Evolutionary conservation across 257 asterid species (phyloP).

Genomic region (Echium plantagineum): DNA sequence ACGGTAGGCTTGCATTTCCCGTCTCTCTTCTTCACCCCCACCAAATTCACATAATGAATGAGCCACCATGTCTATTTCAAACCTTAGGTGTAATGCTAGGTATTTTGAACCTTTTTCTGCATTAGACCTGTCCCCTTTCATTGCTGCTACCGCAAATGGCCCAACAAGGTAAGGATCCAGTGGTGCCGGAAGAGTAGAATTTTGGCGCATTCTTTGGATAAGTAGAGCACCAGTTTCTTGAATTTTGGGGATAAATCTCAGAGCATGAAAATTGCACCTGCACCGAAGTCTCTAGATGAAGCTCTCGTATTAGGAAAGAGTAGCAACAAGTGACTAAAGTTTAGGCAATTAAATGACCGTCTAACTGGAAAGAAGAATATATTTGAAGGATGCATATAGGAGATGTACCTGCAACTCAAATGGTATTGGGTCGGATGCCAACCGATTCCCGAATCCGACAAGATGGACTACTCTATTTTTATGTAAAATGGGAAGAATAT

Average conservation of each 20-base stretch:
- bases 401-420: constrained; percentile 60
- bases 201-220: constrained; percentile 80
- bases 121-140: constrained; percentile 39
- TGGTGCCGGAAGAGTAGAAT: constrained; percentile 56
- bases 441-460: constrained; percentile 96
- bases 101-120: constrained; percentile 51
- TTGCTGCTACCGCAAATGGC: constrained; percentile 40
- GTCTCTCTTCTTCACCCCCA: constrained; percentile 77
- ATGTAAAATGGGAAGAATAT: constrained; percentile 84
- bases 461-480: constrained; percentile 79
- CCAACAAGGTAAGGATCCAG: constrained; percentile 89
- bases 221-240: constrained; percentile 87
- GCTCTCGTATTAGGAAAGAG: constrained; percentile 54
- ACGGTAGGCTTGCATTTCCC: constrained; percentile 68
- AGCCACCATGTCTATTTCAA: constrained; percentile 99
- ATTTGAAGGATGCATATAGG: constrained; percentile 8
- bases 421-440: constrained; percentile 96
- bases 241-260: constrained; percentile 83
- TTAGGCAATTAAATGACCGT: constrained; percentile 2
- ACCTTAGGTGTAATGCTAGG: constrained; percentile 86
- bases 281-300: constrained; percentile 98
- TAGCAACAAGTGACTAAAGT: constrained; percentile 7
- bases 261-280: constrained; percentile 95
- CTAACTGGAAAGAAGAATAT: constrained; percentile 11
- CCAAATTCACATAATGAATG: constrained; percentile 91